A percentile compares a stretch with the other conserved stretches of the same genome.
Conservation (phyloP, 2,329 filamentous ascomycete species). For the Phaeosphaeriaceae sp. region DNA sequence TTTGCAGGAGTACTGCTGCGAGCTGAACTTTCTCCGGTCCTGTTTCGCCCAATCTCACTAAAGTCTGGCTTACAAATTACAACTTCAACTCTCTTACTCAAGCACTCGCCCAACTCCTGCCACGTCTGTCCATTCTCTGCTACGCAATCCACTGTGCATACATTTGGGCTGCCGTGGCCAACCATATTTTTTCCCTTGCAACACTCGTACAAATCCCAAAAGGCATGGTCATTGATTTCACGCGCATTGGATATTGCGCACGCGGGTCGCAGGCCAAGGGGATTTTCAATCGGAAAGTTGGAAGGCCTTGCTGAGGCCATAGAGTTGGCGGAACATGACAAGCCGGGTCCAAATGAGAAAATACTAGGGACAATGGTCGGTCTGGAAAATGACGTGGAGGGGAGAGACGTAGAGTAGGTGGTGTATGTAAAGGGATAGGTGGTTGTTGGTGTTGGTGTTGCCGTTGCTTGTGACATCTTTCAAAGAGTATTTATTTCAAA, state of each 20-base stretch:
- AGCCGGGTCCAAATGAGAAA: conserved; percentile 15
- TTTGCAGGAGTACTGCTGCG: conserved; percentile 1
- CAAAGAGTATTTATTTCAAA: neutral
- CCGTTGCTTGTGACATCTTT: neutral
- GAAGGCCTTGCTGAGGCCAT: conserved; percentile 8
- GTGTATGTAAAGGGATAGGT: conserved; percentile 20
- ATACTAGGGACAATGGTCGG: conserved; percentile 17
- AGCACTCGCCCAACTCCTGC: conserved; percentile 26
- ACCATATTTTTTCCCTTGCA: conserved; percentile 16
- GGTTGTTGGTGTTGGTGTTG: conserved; percentile 11
- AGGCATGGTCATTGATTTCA: conserved; percentile 26
- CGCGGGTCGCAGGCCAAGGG: conserved; percentile 5
- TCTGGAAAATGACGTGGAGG: conserved; percentile 12
- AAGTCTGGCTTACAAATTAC: conserved; percentile 19
- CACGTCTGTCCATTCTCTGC: conserved; percentile 11
- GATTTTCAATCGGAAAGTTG: conserved; percentile 8
- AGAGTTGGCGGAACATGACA: conserved; percentile 9
- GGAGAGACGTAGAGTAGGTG: conserved; percentile 16
- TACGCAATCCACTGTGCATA: conserved; percentile 18
- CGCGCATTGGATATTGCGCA: conserved; percentile 29
- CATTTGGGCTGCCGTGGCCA: conserved; percentile 8
- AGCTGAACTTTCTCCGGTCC: neutral
- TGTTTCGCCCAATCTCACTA: conserved; percentile 8
- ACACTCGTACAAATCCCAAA: conserved; percentile 31
- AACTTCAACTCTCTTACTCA: conserved; percentile 22